Evolutionary conservation across 2,329 filamentous ascomycete genomes (phyloP).

Genomic region (Fusarium gaditjirri): DNA sequence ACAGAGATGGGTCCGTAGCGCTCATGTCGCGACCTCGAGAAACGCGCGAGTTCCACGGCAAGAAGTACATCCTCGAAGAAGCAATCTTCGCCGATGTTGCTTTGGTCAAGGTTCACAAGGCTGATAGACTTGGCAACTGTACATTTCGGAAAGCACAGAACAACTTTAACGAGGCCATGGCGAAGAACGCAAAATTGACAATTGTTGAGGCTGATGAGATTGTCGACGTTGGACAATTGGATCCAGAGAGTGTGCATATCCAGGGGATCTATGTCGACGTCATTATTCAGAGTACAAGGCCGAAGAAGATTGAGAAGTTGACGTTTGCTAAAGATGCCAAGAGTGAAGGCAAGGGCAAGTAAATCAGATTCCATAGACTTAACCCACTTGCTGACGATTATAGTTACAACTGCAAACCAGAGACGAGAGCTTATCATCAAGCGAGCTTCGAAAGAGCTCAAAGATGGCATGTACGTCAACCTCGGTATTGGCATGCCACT

Average conservation of each 20-base stretch:
- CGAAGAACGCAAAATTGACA: constrained; percentile 85
- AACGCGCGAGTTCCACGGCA: constrained; percentile 88
- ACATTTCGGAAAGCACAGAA: constrained; percentile 85
- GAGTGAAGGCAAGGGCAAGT: not conserved
- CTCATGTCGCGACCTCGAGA: constrained; percentile 81
- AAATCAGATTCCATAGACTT: fast-evolving
- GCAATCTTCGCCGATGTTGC: constrained; percentile 89
- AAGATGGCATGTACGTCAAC: constrained; percentile 94
- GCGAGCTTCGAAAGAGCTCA: constrained; percentile 86
- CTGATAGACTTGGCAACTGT: constrained; percentile 88
- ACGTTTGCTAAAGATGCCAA: not conserved
- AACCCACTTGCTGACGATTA: fast-evolving
- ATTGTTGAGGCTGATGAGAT: constrained; percentile 93
- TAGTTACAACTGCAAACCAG: no score
- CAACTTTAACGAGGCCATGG: constrained; percentile 95
- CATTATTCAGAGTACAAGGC: constrained; percentile 79
- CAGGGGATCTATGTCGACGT: constrained; percentile 90
- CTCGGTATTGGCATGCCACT: constrained; percentile 93
- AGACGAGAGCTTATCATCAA: constrained; percentile 70
- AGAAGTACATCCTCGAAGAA: constrained; percentile 87
- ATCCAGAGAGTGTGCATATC: constrained; percentile 82
- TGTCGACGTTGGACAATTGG: constrained; percentile 84
- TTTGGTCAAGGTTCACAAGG: constrained; percentile 90
- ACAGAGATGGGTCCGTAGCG: constrained; percentile 75
- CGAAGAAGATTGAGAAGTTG: constrained; percentile 85